Evolutionary conservation across 2,329 filamentous ascomycete species (phyloP), one percentile per base, ranked within the genome.

Genomic region (Sphaerulina vaccinii): DNA sequence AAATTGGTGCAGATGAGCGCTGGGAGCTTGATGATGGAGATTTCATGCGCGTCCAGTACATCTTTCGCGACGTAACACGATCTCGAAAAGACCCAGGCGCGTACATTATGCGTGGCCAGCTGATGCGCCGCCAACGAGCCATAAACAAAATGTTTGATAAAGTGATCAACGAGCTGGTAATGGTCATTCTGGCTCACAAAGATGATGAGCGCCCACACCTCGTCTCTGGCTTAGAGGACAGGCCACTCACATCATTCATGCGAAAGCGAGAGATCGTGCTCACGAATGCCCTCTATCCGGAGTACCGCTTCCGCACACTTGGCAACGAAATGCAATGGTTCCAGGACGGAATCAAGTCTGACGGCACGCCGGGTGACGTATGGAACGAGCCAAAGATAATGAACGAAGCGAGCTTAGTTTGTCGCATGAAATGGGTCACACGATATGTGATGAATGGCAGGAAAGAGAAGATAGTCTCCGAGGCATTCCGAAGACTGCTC

Each of bases 261-360:
- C 71, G 63, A 29, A 29, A 46, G n/a, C 58, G 62, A 7, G 33
- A 61, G 62, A 39, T 66, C 27, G 53, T 73, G 0, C 67, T 77
- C 2, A 88, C 84, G 0, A 89, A 88, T 52, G 65, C 73, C 0
- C 59, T 66, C 0, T 82, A 75, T 37, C 51, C 55, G 6, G 21
- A 13, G 16, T 39, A 27, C 24, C 49, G 38, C 29, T 53, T 46
- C 15, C 48, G 48, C 7, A 48, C 49, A 8, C 10, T 9, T 36
- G 7, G 5, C 21, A 18, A 21, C 5, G 11, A 6, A 5, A 13
- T 1, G 11, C 16, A 8, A 13, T 21, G 5, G 15, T 21, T 41
- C 0, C 8, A 10, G 3, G n/a, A n/a, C n/a, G n/a, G 15, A 33
- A 4, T 13, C 42, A 8, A 10, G 27, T 10, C 3, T 7, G 24